Base-by-base conservation (phyloP, 2,329 filamentous ascomycete species). In the Penicillium sp. region DNA sequence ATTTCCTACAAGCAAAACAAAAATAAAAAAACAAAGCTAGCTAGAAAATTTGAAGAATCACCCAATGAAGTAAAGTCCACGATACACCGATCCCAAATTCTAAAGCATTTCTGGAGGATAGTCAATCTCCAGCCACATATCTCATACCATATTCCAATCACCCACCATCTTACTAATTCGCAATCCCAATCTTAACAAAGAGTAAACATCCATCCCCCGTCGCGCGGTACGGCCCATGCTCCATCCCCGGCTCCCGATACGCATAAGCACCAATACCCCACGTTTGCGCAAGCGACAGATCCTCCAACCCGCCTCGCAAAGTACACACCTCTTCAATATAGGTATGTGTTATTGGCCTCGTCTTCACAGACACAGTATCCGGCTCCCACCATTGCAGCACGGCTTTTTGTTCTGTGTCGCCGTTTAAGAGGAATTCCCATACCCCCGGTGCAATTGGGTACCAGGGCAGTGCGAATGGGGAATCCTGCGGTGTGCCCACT, bases 291-390 rank as follows among this genome's bases (percentile, higher is more conserved):
- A 73, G 61, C 14, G 61, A 63, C 36, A 64, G 58, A 59, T 75
- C 72, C 53, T 65, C 66, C 48, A 76, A 53, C 38, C 71, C 70
- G 13, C 71, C 72, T 32, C 72, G 67, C 14, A 71, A 58, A 36
- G 76, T 62, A 53, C 66, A 74, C 45, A 75, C 72, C 45, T 75
- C 73, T 47, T 76, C 74, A 39, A 71, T 64, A 46, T 70, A 76
- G 19, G 69, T 61, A 47, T 77, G 73, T 23, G 67, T 66, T 32
- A 74, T 73, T 13, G 50, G 57, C n/a, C 55, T 30, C 23, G 62
- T 47, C 26, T 67, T 51, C 6, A 62, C 59, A 8, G 63, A 61
- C 14, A 65, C 67, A 4, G 68, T 61, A 19, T 68, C 64, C 5
- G 72, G 68, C 29, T 72, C 66, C 67, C 70, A 76, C 58, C 72